A percentile compares a stretch with the other conserved stretches of the same genome.
Conservation (phyloP, 495 filamentous ascomycete species). For the Trichoderma asperelloides region DNA sequence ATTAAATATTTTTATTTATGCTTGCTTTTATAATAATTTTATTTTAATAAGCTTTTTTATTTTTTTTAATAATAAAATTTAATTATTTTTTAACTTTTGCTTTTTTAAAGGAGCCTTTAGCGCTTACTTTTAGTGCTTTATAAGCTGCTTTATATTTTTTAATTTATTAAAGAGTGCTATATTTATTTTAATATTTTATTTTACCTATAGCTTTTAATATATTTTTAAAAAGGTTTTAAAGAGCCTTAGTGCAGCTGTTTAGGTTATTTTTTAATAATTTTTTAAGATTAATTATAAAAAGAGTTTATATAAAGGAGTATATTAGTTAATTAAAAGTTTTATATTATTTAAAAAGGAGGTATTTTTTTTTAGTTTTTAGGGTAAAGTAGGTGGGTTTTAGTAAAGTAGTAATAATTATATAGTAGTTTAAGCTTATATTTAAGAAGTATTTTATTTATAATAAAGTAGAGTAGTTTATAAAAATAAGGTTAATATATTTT, state of each 20-base stretch:
- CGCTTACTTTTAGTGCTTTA: neutral
- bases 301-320: conserved; percentile 10
- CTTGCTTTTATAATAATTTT: neutral
- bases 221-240: neutral
- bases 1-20: neutral
- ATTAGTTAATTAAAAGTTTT: conserved; percentile 7
- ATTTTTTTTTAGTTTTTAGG: neutral
- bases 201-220: neutral
- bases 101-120: neutral
- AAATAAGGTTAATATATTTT: neutral
- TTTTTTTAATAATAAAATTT: neutral
- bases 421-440: neutral
- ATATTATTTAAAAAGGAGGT: neutral
- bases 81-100: neutral
- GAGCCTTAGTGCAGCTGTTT: neutral
- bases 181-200: neutral
- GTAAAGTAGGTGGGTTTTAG: neutral
- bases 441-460: neutral
- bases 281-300: neutral
- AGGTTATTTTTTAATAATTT: neutral
- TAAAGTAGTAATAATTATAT: neutral
- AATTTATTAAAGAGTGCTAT: neutral
- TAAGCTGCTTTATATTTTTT: neutral
- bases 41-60: neutral
- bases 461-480: neutral